Conservation (phyloP, 257 asterid genomes). For the Ligustrum vulgare region DNA sequence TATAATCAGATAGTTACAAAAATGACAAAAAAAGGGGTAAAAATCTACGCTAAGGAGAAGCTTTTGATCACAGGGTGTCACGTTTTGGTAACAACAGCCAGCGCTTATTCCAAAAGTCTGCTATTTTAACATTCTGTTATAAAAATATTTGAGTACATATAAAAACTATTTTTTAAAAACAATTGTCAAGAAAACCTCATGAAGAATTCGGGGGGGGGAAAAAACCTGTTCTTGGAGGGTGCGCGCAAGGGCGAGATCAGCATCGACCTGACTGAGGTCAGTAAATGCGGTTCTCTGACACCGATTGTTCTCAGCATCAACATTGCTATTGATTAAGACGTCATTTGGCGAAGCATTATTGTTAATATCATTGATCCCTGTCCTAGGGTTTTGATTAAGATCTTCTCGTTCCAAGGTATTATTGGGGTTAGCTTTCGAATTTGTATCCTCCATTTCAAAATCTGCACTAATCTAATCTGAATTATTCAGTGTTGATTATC, state of each 20-base stretch:
- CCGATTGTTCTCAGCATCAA: constrained; percentile 34
- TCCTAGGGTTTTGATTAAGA: constrained; percentile 36
- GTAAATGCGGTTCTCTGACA: constrained; percentile 75
- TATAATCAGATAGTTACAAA: not conserved
- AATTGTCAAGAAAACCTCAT: not conserved
- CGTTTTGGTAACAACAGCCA: not conserved
- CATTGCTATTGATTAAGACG: not conserved
- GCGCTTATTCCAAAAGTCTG: not conserved
- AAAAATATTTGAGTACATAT: not conserved
- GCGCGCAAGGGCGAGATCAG: constrained; percentile 96
- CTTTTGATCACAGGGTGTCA: not conserved
- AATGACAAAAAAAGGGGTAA: not conserved
- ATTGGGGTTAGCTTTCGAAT: constrained; percentile 29
- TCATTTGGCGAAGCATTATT: not conserved
- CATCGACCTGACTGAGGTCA: constrained; percentile 84
- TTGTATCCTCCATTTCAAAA: constrained; percentile 41
- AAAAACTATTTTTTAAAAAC: not conserved
- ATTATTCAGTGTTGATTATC: not conserved
- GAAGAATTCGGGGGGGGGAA: not conserved
- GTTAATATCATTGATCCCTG: not conserved
- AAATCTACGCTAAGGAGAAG: not conserved
- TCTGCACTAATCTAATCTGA: not conserved
- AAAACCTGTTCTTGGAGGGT: constrained; percentile 89
- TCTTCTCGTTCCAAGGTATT: constrained; percentile 28
- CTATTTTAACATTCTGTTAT: too few species aligned